phyloP scores from a whole-genome alignment of 805 yeast species.

The Candida oleophila region DNA sequence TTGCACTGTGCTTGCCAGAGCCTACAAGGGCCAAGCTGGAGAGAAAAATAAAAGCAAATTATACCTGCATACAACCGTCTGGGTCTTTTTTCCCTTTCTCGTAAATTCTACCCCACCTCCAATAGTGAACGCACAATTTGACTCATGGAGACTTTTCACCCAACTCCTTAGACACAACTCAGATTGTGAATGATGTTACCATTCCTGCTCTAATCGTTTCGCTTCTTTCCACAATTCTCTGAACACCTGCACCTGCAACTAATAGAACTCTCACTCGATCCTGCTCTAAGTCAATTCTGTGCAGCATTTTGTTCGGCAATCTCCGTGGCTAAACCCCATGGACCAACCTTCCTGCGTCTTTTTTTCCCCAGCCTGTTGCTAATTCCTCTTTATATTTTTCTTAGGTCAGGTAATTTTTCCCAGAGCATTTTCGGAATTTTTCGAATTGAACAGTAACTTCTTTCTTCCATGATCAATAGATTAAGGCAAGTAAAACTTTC shows the following conservation, averaged over 20 bases:
- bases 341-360: background rate
- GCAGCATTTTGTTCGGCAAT: too few species aligned
- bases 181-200: too few species aligned
- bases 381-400: too few species aligned
- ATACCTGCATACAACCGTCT: background rate
- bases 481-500: background rate
- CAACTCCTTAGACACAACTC: too few species aligned
- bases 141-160: too few species aligned
- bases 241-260: too few species aligned
- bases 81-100: background rate
- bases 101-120: background rate
- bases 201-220: too few species aligned
- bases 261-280: too few species aligned
- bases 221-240: too few species aligned
- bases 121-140: background rate
- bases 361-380: background rate
- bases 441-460: background rate
- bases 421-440: background rate
- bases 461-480: conserved; percentile 2
- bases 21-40: background rate
- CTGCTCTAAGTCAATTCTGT: too few species aligned
- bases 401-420: background rate
- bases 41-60: background rate
- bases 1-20: background rate
- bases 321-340: background rate